phyloP scores from a whole-genome alignment of 1,139 yeast species.

The Wickerhamiella pararugosa region DNA sequence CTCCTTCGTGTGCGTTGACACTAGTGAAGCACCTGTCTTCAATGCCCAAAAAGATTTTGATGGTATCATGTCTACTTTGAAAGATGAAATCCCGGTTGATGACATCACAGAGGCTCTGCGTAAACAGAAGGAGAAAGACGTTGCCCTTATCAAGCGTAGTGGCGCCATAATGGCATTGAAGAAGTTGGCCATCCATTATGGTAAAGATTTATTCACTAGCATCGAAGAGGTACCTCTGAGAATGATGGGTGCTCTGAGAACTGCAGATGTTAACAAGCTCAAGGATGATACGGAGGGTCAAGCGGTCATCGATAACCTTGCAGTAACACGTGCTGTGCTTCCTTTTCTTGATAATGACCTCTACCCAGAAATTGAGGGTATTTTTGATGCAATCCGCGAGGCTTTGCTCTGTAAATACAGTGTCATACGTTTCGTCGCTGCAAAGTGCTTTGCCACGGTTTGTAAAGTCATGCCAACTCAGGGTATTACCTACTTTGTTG shows the following conservation, averaged over 20 bases:
- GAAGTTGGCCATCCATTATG: conserved; percentile 33
- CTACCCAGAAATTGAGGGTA: conserved; percentile 34
- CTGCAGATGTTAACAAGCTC: conserved; percentile 18
- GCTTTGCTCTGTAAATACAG: conserved; percentile 59
- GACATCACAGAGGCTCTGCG: conserved; percentile 54
- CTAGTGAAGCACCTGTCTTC: conserved; percentile 91
- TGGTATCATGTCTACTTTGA: conserved; percentile 47
- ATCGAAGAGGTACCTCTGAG: conserved; percentile 56
- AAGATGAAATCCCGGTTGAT: conserved; percentile 50
- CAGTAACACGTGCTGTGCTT: conserved; percentile 60
- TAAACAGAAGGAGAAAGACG: conserved; percentile 49
- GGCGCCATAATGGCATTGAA: conserved; percentile 71
- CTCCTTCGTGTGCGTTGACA: conserved; percentile 88
- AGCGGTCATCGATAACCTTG: conserved; percentile 70
- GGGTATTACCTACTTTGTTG: conserved; percentile 71
- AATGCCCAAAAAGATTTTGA: conserved; percentile 47
- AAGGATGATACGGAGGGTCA: conserved; percentile 48
- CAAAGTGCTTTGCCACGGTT: conserved; percentile 75
- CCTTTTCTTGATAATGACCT: conserved; percentile 43
- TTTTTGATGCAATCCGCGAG: conserved; percentile 36
- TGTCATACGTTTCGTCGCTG: conserved; percentile 78
- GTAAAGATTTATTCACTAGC: conserved; percentile 37
- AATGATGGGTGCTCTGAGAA: conserved; percentile 50
- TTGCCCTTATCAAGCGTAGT: conserved; percentile 64
- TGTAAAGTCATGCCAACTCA: conserved; percentile 59